A percentile compares a stretch with the other conserved stretches of the same genome.
These are phyloP conservation scores for Microcyclospora pomicola DNA, from an alignment of 2,329 filamentous ascomycete species.

Conservation along the genomic window DNA sequence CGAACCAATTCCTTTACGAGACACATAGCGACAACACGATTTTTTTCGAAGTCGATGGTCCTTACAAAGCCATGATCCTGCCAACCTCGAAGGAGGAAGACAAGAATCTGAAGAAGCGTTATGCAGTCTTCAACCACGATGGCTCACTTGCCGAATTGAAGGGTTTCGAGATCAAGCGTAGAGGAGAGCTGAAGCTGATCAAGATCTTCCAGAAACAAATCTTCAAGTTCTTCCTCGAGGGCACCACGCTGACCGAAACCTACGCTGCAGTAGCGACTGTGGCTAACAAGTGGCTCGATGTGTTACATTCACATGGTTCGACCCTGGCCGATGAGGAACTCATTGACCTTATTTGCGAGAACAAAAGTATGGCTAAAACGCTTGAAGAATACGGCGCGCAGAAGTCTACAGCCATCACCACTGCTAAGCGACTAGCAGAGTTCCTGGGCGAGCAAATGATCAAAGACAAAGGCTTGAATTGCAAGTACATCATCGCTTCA, in stretches of 20 bases:
- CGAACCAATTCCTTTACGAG: constrained; percentile 72
- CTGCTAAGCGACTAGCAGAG: constrained; percentile 82
- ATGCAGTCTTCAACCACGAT: constrained; percentile 97
- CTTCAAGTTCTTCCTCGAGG: constrained; percentile 98
- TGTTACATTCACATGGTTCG: constrained; percentile 73
- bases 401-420: constrained; percentile 99
- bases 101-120: constrained; percentile 98
- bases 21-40: constrained; percentile 98
- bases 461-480: constrained; percentile 97
- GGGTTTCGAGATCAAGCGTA: constrained; percentile 91
- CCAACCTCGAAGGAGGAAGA: constrained; percentile 98
- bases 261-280: constrained; percentile 88
- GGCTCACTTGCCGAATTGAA: constrained; percentile 91
- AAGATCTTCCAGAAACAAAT: constrained; percentile 99
- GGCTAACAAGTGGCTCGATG: constrained; percentile 92
- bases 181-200: constrained; percentile 96
- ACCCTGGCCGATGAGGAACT: constrained; percentile 92
- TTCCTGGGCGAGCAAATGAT: constrained; percentile 98
- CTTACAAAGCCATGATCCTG: constrained; percentile 93
- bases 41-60: constrained; percentile 97
- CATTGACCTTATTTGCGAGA: constrained; percentile 99
- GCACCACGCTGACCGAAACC: constrained; percentile 71
- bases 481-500: constrained; percentile 96
- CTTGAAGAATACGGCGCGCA: constrained; percentile 90
- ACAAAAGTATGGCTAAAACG: constrained; percentile 94